Evolutionary conservation across 805 yeast species (phyloP).

Genomic region (Ogataea philodendri): DNA sequence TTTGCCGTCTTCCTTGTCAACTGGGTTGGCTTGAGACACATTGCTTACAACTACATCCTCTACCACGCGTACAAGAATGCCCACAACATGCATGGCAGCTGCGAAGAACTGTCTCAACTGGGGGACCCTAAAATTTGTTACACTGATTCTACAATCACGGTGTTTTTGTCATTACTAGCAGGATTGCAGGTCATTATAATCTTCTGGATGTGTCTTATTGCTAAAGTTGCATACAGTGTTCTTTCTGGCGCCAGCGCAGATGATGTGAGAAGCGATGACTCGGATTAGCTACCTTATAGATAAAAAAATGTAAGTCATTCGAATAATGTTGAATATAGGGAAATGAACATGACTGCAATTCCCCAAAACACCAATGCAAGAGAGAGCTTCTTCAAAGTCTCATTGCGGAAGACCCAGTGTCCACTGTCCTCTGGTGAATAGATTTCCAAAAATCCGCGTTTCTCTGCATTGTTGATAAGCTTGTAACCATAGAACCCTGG

Average conservation of each 20-base stretch:
- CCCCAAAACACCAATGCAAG: conserved; percentile 53
- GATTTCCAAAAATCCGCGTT: conserved; percentile 14
- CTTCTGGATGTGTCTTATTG: conserved; percentile 74
- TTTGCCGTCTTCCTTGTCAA: conserved; percentile 63
- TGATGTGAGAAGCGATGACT: conserved; percentile 78
- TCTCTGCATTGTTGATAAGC: conserved; percentile 35
- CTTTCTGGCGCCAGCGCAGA: conserved; percentile 75
- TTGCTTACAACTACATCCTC: conserved; percentile 64
- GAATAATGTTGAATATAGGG: conserved; percentile 46
- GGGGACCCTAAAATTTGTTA: conserved; percentile 44
- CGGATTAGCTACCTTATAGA: conserved; percentile 30
- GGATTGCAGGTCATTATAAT: conserved; percentile 64
- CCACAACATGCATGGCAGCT: conserved; percentile 43
- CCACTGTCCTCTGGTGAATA: conserved; percentile 27
- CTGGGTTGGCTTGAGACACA: conserved; percentile 76
- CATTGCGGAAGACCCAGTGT: conserved; percentile 24
- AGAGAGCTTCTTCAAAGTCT: conserved; percentile 24
- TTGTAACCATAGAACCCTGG: conserved; percentile 77
- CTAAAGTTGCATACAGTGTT: conserved; percentile 68
- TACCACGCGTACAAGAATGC: conserved; percentile 55
- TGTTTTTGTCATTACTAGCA: conserved; percentile 55
- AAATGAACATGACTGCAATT: conserved; percentile 50
- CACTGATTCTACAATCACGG: conserved; percentile 42
- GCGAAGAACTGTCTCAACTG: conserved; percentile 29
- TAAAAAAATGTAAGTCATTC: conserved; percentile 5